A percentile compares a stretch with the other conserved stretches of the same genome.
These are phyloP conservation scores for Letharia columbiana DNA, from an alignment of 495 filamentous ascomycete genomes.

Conservation along the genomic window DNA sequence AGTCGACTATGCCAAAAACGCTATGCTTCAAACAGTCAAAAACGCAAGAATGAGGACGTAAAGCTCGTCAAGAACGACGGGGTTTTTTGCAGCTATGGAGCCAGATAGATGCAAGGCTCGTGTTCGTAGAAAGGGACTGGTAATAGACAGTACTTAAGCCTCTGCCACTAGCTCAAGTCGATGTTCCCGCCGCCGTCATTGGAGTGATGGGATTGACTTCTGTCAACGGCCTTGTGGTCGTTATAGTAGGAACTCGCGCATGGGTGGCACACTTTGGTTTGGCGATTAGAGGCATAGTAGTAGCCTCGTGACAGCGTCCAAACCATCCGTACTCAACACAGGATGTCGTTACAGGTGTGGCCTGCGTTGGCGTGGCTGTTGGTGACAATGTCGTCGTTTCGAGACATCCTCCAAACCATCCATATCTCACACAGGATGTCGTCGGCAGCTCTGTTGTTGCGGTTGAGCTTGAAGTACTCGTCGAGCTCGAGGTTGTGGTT, in stretches of 20 bases:
- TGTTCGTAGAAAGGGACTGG: not conserved
- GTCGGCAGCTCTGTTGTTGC: slow-evolving; percentile 50
- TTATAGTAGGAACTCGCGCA: slow-evolving; percentile 9
- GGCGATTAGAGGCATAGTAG: slow-evolving; percentile 14
- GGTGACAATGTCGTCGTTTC: slow-evolving; percentile 21
- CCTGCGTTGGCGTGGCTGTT: slow-evolving; percentile 8
- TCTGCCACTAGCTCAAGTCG: not conserved
- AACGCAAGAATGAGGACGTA: not conserved
- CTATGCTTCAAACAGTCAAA: not conserved
- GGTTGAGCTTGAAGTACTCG: slow-evolving; percentile 36
- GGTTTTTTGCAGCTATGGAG: not conserved
- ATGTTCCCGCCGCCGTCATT: not conserved
- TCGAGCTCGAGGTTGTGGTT: slow-evolving; percentile 41
- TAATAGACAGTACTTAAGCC: not conserved
- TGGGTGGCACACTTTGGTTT: not conserved
- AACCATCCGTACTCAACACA: slow-evolving; percentile 75
- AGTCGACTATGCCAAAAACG: not conserved
- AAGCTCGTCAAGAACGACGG: not conserved
- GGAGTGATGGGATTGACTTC: not conserved
- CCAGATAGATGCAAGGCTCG: not conserved
- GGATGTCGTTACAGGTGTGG: slow-evolving; percentile 47
- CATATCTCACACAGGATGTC: slow-evolving; percentile 77
- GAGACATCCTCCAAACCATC: slow-evolving; percentile 43
- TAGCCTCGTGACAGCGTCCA: slow-evolving; percentile 29
- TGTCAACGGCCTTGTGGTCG: slow-evolving; percentile 19